These are phyloP conservation scores for Polytrichum formosum DNA, from an alignment of 225 moss, liverwort and hornwort species.

Conservation along the genomic window DNA sequence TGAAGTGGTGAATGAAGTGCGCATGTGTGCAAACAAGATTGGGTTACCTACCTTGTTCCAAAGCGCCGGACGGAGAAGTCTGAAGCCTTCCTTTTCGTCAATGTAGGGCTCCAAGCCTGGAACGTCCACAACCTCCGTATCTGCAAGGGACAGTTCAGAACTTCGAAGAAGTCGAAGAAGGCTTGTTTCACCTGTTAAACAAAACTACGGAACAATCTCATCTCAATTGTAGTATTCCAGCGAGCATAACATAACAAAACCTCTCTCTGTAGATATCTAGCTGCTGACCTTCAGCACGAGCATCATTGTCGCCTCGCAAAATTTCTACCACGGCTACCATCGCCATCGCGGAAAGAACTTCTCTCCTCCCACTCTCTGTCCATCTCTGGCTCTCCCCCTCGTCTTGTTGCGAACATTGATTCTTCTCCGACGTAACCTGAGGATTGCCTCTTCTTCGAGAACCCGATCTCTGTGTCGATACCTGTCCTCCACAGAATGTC, in stretches of 20 bases:
- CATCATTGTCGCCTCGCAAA: constrained; percentile 9
- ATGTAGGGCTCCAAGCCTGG: constrained; percentile 72
- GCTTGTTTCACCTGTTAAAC: no score
- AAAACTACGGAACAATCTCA: constrained; percentile 4
- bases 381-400: constrained; percentile 20
- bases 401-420: constrained; percentile 7
- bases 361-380: constrained; percentile 29
- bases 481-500: constrained; percentile 6
- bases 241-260: background rate
- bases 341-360: constrained; percentile 30
- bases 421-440: constrained; percentile 1
- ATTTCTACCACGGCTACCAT: constrained; percentile 15
- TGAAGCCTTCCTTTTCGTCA: constrained; percentile 82
- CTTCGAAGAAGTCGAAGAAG: no score
- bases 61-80: constrained; percentile 66
- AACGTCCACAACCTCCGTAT: constrained; percentile 26
- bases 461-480: constrained; percentile 1
- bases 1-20: no score
- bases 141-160: constrained; percentile 23
- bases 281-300: constrained; percentile 24
- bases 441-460: constrained; percentile 1
- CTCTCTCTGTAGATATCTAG: background rate
- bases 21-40: background rate
- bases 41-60: constrained; percentile 70
- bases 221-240: background rate